phyloP scores from a whole-genome alignment of 2,329 filamentous ascomycete species.

The Podosphaera aphanis region DNA sequence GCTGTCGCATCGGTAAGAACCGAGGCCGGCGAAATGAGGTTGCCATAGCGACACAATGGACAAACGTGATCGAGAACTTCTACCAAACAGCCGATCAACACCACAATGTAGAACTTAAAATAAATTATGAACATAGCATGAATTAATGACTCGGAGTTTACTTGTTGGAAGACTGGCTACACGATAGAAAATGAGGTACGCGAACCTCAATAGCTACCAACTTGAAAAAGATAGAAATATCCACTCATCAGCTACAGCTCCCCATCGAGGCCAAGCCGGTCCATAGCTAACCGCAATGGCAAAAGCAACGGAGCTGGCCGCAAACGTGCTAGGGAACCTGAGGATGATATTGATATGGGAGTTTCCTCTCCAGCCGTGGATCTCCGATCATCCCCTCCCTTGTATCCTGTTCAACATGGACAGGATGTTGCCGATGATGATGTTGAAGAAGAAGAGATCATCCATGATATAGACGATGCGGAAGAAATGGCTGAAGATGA shows the following conservation, averaged over 20 bases:
- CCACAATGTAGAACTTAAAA: too few species aligned
- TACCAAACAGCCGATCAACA: too few species aligned
- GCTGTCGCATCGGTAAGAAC: too few species aligned
- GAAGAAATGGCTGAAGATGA: conserved; percentile 67
- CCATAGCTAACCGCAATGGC: conserved; percentile 59
- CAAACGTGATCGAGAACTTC: too few species aligned
- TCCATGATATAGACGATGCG: conserved; percentile 52
- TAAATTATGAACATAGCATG: too few species aligned
- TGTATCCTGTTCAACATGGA: conserved; percentile 38
- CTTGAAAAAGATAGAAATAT: conserved; percentile 4
- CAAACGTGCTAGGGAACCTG: conserved; percentile 41
- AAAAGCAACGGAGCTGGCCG: conserved; percentile 24
- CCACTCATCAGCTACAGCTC: conserved; percentile 33
- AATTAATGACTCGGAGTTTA: too few species aligned
- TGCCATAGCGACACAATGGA: too few species aligned
- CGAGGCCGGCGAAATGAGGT: too few species aligned
- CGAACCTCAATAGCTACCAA: not conserved
- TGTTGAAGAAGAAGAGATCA: conserved; percentile 45
- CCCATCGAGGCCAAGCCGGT: conserved; percentile 57
- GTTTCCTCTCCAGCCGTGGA: conserved; percentile 28
- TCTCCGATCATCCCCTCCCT: conserved; percentile 42
- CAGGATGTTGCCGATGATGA: conserved; percentile 46
- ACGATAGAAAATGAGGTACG: conserved; percentile 16
- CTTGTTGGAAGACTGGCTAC: not conserved
- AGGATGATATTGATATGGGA: conserved; percentile 29